Evolutionary conservation across 2,329 filamentous ascomycete genomes (phyloP).

Genomic region (Venturia aucupariae): DNA sequence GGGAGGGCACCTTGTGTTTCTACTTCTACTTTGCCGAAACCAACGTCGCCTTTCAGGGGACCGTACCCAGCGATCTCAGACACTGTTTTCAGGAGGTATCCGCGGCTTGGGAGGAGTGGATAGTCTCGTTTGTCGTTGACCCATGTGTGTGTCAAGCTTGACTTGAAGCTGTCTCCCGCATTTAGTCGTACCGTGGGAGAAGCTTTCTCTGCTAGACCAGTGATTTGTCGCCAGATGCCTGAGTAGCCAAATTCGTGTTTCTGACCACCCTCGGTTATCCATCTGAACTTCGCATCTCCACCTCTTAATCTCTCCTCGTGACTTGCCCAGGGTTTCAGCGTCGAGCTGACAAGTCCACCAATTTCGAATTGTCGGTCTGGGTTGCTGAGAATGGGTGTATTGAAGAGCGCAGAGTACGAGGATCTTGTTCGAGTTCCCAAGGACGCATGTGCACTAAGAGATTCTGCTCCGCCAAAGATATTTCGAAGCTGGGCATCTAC

Average conservation of each 20-base stretch:
- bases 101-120: slow-evolving; percentile 71
- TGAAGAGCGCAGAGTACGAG: slow-evolving; percentile 79
- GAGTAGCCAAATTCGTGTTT: slow-evolving; percentile 73
- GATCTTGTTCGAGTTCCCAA: slow-evolving; percentile 84
- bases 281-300: slow-evolving; percentile 65
- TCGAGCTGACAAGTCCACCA: slow-evolving; percentile 73
- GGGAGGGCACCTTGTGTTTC: slow-evolving; percentile 71
- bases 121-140: slow-evolving; percentile 73
- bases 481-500: slow-evolving; percentile 82
- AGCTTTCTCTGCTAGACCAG: slow-evolving; percentile 63
- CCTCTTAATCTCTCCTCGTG: slow-evolving; percentile 85
- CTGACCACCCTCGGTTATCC: slow-evolving; percentile 52
- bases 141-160: slow-evolving; percentile 73
- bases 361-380: slow-evolving; percentile 71
- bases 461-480: slow-evolving; percentile 88
- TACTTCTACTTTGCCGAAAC: slow-evolving; percentile 87
- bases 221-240: slow-evolving; percentile 80
- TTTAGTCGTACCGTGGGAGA: slow-evolving; percentile 75
- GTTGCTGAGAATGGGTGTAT: slow-evolving; percentile 73
- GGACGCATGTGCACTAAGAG: slow-evolving; percentile 76
- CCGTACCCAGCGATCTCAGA: slow-evolving; percentile 84
- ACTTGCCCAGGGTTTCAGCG: slow-evolving; percentile 84
- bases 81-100: slow-evolving; percentile 69
- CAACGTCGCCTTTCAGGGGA: slow-evolving; percentile 74
- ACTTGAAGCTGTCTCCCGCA: slow-evolving; percentile 87